Evolutionary conservation across 2,329 filamentous ascomycete species (phyloP).

Genomic region (Geosmithia morbida): DNA sequence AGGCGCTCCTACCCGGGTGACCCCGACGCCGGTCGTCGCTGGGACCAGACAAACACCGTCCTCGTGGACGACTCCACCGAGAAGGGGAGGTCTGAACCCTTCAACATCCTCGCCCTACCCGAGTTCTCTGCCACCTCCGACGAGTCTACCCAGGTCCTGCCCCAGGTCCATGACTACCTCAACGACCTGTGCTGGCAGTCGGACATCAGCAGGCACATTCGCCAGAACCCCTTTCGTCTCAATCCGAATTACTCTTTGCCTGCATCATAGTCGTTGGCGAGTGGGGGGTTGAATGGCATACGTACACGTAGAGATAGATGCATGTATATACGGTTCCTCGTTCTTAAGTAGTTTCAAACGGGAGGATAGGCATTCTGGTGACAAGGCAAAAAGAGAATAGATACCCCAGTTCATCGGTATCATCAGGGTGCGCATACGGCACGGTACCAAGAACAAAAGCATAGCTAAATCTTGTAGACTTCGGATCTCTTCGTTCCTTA

Average conservation of each 20-base stretch:
- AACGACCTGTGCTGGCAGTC: constrained; percentile 36
- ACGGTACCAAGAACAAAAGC: background rate
- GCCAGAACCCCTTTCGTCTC: constrained; percentile 31
- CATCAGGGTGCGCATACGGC: too few relatives aligned
- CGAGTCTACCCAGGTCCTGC: constrained; percentile 31
- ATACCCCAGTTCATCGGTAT: background rate
- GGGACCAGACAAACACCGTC: constrained; percentile 77
- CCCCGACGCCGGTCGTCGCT: constrained; percentile 28
- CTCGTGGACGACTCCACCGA: constrained; percentile 73
- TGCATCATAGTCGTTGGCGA: background rate
- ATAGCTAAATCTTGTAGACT: background rate
- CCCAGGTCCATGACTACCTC: constrained; percentile 47
- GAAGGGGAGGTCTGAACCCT: constrained; percentile 72
- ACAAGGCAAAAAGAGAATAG: background rate
- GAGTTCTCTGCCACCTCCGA: constrained; percentile 46
- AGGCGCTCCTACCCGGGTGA: constrained; percentile 27
- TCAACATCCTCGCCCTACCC: constrained; percentile 68
- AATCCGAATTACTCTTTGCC: constrained; percentile 10
- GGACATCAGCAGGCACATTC: constrained; percentile 51
- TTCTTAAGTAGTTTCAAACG: too few relatives aligned
- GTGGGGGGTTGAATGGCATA: background rate
- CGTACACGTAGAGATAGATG: background rate
- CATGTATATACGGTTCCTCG: background rate
- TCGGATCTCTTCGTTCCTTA: background rate
- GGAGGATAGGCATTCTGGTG: too few relatives aligned